phyloP scores from a whole-genome alignment of 495 filamentous ascomycete species.

The Rostrohypoxylon terebratum region DNA sequence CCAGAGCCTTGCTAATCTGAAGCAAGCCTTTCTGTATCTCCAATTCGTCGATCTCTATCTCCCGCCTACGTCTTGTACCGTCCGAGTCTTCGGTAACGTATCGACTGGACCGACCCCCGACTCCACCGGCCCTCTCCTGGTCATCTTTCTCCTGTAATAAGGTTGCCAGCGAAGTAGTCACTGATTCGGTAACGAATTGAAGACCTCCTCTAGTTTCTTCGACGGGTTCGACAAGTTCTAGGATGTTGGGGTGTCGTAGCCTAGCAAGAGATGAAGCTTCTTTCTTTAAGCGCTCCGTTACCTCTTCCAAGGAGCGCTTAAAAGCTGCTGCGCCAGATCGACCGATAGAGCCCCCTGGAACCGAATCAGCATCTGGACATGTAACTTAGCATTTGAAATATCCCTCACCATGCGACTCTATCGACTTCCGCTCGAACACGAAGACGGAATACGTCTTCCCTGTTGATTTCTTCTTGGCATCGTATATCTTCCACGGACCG shows the following conservation, averaged over 20 bases:
- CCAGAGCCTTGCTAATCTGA: conserved; percentile 91
- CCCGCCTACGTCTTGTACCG: conserved; percentile 77
- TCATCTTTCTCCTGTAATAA: conserved; percentile 90
- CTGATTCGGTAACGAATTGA: conserved; percentile 93
- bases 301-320: conserved; percentile 86
- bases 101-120: conserved; percentile 76
- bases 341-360: conserved; percentile 61
- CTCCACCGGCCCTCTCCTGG: conserved; percentile 75
- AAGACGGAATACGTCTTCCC: conserved; percentile 90
- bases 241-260: conserved; percentile 87
- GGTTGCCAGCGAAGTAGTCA: conserved; percentile 87
- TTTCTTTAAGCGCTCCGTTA: conserved; percentile 84
- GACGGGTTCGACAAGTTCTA: conserved; percentile 94
- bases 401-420: conserved; percentile 71
- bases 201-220: conserved; percentile 94
- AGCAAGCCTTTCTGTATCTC: conserved; percentile 97
- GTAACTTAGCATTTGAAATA: conserved; percentile 38
- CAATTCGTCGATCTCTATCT: conserved; percentile 95
- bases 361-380: conserved; percentile 13
- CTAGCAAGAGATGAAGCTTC: conserved; percentile 89
- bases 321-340: conserved; percentile 69
- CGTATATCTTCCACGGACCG: conserved; percentile 96
- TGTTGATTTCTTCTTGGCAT: conserved; percentile 95
- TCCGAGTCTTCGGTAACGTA: conserved; percentile 85
- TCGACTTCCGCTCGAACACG: conserved; percentile 87